Percentiles rank a stretch among this genome's conserved stretches.
Evolutionary conservation across 768 basidiomycete species (phyloP).

Genomic region (Peribolospora baueri): DNA sequence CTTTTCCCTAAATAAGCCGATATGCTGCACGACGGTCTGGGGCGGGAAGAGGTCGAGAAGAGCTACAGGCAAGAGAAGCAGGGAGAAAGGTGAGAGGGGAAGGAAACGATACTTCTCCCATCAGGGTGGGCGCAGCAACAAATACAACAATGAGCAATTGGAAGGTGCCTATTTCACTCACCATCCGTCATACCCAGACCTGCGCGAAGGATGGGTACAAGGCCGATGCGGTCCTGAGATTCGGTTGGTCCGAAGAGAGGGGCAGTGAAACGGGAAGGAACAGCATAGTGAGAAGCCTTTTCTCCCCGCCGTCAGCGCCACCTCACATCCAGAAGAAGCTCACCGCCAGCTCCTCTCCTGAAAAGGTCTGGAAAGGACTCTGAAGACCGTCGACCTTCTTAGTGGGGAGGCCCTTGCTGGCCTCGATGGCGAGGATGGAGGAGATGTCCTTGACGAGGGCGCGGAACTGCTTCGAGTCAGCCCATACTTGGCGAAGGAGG

Average conservation of each 20-base stretch:
- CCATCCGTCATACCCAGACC: constrained; percentile 74
- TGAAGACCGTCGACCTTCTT: constrained; percentile 37
- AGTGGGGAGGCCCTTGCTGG: constrained; percentile 42
- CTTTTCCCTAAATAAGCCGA: constrained; percentile 26
- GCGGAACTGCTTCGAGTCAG: constrained; percentile 7
- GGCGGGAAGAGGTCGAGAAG: constrained; percentile 54
- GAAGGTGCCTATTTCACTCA: constrained; percentile 2
- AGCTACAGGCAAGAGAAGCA: constrained; percentile 20
- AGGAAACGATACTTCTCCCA: too few species aligned
- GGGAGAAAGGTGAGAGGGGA: not conserved
- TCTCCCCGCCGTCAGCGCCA: not conserved
- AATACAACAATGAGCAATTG: too few species aligned
- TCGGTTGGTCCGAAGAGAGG: not conserved
- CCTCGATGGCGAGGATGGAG: constrained; percentile 58
- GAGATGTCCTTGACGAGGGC: constrained; percentile 30
- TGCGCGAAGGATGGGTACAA: constrained; percentile 78
- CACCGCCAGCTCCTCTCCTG: not conserved
- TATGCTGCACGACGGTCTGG: constrained; percentile 66
- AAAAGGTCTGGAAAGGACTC: constrained; percentile 14
- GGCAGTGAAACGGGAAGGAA: not conserved
- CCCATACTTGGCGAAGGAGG: constrained; percentile 7
- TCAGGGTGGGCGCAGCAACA: too few species aligned
- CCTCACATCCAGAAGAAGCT: not conserved
- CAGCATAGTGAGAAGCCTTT: not conserved
- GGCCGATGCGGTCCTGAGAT: constrained; percentile 36